Base-by-base conservation (phyloP, 371 early-diverging fungal species). In the Actinomortierella wolfii region DNA sequence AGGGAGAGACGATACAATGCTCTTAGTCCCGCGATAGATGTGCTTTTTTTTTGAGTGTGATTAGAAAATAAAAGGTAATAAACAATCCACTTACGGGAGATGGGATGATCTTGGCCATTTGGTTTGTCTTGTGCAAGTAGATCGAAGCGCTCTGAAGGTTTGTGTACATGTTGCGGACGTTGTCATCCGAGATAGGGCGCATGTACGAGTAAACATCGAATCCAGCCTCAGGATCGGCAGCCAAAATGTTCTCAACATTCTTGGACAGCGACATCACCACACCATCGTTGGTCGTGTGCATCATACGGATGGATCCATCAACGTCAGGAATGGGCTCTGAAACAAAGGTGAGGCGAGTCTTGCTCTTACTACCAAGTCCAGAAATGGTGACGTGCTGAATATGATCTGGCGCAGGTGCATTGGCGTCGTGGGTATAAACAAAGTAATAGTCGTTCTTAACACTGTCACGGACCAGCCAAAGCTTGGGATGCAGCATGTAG, bases 381-480 rank as follows among this genome's bases (percentile, higher is more conserved):
- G 75, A 49, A 50, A 66, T 48, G 15, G 61, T 56, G 8, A 62
- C 63, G 15, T n/a, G 78, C 40, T 71, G 77, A 44, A 67, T 74
- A 43, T 45, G 59, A 44, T 70, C 53, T 23, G 65, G 68, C 2
- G 41, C 41, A 3, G 74, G 67, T 0, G 41, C 58, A 21, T 67
- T 39, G 2, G 63, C 39, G 20, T 73, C 54, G 13, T 76, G 67
- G 7, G 81, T 58, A 51, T 78, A 76, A 9, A 84, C 56, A 28
- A 79, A 64, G 51, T 82, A 82, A 9, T 79, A 56, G 8, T 76
- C 76, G 2, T 68, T 78, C 40, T 81, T 78, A 51, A 81, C 79
- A 53, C 83, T 82, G 39, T 86, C 86, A 40, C 76, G 78, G 39
- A 85, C 81, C 56, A 89, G 58, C 89, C 89, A 89, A 23, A 84